A percentile compares a stretch with the other conserved stretches of the same genome.
phyloP scores from a whole-genome alignment of 1,284 basidiomycete genomes.

The Malassezia vespertilionis region DNA sequence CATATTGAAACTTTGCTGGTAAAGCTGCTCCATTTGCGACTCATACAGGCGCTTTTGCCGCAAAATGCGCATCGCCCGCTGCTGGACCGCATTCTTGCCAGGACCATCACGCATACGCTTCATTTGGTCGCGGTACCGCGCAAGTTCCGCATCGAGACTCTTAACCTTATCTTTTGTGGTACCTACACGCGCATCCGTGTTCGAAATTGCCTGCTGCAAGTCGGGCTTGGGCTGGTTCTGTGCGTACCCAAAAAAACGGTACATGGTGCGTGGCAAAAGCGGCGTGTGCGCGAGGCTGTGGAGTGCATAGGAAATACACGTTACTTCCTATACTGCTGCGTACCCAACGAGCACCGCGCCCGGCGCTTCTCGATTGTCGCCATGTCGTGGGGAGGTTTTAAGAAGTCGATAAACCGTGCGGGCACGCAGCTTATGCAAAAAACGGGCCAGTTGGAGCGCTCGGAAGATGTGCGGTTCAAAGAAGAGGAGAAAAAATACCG shows the following conservation, averaged over 20 bases:
- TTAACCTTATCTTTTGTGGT: slow-evolving; percentile 92
- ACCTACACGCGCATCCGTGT: slow-evolving; percentile 80
- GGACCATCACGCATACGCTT: slow-evolving; percentile 82
- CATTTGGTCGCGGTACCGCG: slow-evolving; percentile 91
- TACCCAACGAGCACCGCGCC: not conserved
- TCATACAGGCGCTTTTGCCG: slow-evolving; percentile 98
- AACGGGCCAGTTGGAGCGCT: slow-evolving; percentile 92
- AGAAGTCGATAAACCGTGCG: slow-evolving; percentile 84
- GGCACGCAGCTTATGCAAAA: slow-evolving; percentile 64
- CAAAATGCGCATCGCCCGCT: slow-evolving; percentile 82
- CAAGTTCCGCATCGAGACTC: slow-evolving; percentile 88
- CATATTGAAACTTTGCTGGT: slow-evolving; percentile 98
- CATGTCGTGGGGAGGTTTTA: slow-evolving; percentile 57
- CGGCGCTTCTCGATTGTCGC: slow-evolving; percentile 4
- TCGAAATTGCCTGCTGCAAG: slow-evolving; percentile 79
- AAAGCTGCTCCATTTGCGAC: slow-evolving; percentile 72
- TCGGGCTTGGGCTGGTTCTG: slow-evolving; percentile 59
- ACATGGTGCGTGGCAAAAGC: slow-evolving; percentile 46
- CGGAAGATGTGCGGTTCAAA: slow-evolving; percentile 82
- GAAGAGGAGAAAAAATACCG: slow-evolving; percentile 84
- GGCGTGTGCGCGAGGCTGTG: not conserved
- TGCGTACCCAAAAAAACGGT: slow-evolving; percentile 49
- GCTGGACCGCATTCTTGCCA: slow-evolving; percentile 89
- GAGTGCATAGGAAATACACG: not conserved
- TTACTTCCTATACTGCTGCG: not conserved